Evolutionary conservation across 768 basidiomycete genomes (phyloP), one percentile per base, ranked within the genome.

Genomic region (Boletus bicolor): DNA sequence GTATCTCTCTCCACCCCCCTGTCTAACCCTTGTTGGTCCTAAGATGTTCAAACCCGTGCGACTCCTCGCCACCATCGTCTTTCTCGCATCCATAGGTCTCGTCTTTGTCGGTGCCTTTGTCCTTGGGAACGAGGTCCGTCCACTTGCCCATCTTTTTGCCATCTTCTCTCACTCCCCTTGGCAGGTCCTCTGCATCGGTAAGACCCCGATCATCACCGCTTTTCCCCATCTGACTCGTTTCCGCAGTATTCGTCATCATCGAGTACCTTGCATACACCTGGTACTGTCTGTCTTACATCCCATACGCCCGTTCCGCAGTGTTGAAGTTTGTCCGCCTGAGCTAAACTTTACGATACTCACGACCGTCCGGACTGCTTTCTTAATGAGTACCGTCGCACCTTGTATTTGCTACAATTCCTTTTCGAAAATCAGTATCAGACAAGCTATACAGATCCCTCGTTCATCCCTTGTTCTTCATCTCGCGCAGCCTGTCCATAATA

Each of bases 41-140:
- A 62, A 93, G 92, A 95, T 95, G 93, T 96, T 96, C 81, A 94
- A 94, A 72, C 90, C 93, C 48, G 82, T 96, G 21, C 91, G 94
- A 49, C 73, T 96, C 7, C 73, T 91, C 19, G 93, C 94, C 3
- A 84, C 91, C 2, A 69, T 93, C 55, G 67, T 94, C 36, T 84
- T 96, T 69, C 68, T 98, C 12, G 88, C 72, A 1, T 85, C 87
- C 15, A 91, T 97, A 58, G 87, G 72, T 9, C 81, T 96, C 58
- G 86, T 93, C 49, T 93, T 96, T 55, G 80, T 97, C 28, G 85
- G 83, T 26, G 94, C 93, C 1, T 95, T 95, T 70, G 90, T 88
- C 17, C 68, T 93, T 19, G 17, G 63, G 32, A 91, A 77, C 65
- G 85, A 82, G 59, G 87, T 88, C 59, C 54, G 85, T 77, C 36